Evolutionary conservation across 2,329 filamentous ascomycete species (phyloP).

Genomic region (Paecilomyces variotii): DNA sequence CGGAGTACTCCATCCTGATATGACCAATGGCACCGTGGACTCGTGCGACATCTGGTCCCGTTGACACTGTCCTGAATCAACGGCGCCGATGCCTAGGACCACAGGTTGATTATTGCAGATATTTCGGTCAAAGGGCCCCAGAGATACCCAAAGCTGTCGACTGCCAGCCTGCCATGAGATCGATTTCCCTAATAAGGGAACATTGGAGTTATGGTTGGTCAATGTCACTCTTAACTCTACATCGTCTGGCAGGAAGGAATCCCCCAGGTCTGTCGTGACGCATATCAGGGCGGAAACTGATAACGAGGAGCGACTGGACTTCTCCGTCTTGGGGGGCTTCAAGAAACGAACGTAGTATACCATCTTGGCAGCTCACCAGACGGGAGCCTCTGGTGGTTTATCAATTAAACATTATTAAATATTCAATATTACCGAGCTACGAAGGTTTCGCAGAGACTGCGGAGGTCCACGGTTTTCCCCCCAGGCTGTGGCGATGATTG

Average conservation of each 20-base stretch:
- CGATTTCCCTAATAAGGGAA: constrained; percentile 14
- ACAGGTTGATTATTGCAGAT: constrained; percentile 16
- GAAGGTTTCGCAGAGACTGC: background rate
- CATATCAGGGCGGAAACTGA: constrained; percentile 49
- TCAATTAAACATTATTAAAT: background rate
- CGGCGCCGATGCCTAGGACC: constrained; percentile 18
- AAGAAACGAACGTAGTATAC: constrained; percentile 60
- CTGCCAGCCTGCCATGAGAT: constrained; percentile 26
- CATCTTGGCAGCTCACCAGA: constrained; percentile 28
- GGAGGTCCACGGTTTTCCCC: background rate
- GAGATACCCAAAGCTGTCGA: constrained; percentile 23
- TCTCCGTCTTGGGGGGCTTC: constrained; percentile 48
- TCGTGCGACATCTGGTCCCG: constrained; percentile 14
- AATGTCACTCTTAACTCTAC: constrained; percentile 22
- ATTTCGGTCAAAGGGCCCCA: constrained; percentile 21
- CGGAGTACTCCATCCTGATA: constrained; percentile 50
- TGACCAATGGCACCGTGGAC: constrained; percentile 35
- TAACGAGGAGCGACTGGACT: constrained; percentile 34
- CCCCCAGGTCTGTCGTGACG: constrained; percentile 62
- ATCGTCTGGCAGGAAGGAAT: constrained; percentile 49
- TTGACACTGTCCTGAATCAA: constrained; percentile 1
- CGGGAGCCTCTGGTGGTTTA: no score
- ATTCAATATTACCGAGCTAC: background rate
- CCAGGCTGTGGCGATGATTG: background rate
- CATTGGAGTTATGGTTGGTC: constrained; percentile 8